Base-by-base conservation (phyloP, 2,329 filamentous ascomycete species). In the Leptodontidium sp. region DNA sequence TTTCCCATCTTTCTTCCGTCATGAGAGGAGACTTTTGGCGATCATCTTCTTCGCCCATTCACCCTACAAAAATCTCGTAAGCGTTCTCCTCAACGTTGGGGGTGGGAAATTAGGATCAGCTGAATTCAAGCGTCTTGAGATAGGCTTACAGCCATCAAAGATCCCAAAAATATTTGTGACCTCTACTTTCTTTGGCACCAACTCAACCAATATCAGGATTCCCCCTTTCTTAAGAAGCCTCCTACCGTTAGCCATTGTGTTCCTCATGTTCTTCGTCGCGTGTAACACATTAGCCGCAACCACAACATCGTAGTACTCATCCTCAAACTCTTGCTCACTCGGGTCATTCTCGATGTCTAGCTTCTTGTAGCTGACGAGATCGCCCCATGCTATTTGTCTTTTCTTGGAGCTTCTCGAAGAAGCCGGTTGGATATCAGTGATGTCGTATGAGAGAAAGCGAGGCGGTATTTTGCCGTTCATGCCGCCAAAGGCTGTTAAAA, bases 1-100 rank as follows among this genome's bases (percentile, higher is more conserved):
- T 38, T 8, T 58, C 21, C 63, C 63, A 65, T 32, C 24, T 50
- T 49, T 49, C 50, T 21, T 58, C 38, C 14, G 29, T 32, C n/a
- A 65, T 32, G 38, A 65, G 52, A 58, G 63, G 63, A 58, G 49
- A 58, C 9, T 57, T 32, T 65, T 32, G 40, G 15, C 63, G 49
- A 47, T 47, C 50, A n/a, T 49, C 63, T 43, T 53, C 61, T 29
- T 65, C 50, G 9, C 45, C 49, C 26, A 64, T 53, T 47, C 61
- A 64, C 61, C 47, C 61, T 55, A 64, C 50, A 62, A 62, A 62
- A 52, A 11, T 29, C 9, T 38, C 47, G 35, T 57, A 32, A 65
- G 63, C 40, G 45, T 47, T 49, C 38, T 43, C 26, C 15, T 17
- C 43, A 14, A 4, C 43, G 1, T 63, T 9, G 8, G 52, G 24